phyloP scores from a whole-genome alignment of 129 eudicot species.

The Solidago caesia region DNA sequence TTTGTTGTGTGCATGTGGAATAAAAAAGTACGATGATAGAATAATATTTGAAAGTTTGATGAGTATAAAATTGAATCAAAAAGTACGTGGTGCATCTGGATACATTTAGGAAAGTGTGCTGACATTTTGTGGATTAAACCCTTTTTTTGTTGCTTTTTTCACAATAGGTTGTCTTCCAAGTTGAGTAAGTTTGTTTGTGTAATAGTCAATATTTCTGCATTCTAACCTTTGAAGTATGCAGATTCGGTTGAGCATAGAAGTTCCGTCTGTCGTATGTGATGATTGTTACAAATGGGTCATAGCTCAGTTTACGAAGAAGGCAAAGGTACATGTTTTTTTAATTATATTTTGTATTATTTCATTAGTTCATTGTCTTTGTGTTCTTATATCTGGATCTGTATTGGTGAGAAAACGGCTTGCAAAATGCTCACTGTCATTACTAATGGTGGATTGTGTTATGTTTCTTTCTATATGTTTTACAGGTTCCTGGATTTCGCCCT shows the following conservation, averaged over 20 bases:
- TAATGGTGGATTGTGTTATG: neutral
- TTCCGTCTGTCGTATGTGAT: conserved; percentile 78
- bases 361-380: neutral
- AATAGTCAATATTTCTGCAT: neutral
- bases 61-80: neutral
- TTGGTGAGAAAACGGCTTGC: neutral
- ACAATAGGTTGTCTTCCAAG: neutral
- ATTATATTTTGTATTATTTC: neutral
- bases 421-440: neutral
- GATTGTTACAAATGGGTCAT: conserved; percentile 73
- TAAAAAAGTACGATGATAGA: too few species aligned
- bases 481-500: conserved; percentile 98
- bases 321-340: conserved; percentile 52
- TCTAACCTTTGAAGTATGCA: conserved; percentile 39
- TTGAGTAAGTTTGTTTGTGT: neutral
- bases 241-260: conserved; percentile 77
- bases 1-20: too few species aligned
- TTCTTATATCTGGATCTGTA: neutral
- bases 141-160: neutral
- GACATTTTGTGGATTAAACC: too few species aligned
- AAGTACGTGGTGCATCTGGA: neutral
- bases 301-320: conserved; percentile 58
- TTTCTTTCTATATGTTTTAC: conserved; percentile 13
- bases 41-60: too few species aligned
- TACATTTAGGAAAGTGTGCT: neutral